These are phyloP conservation scores for Kwoniella heveanensis DNA, from an alignment of 768 basidiomycete species.

Conservation along the genomic window DNA sequence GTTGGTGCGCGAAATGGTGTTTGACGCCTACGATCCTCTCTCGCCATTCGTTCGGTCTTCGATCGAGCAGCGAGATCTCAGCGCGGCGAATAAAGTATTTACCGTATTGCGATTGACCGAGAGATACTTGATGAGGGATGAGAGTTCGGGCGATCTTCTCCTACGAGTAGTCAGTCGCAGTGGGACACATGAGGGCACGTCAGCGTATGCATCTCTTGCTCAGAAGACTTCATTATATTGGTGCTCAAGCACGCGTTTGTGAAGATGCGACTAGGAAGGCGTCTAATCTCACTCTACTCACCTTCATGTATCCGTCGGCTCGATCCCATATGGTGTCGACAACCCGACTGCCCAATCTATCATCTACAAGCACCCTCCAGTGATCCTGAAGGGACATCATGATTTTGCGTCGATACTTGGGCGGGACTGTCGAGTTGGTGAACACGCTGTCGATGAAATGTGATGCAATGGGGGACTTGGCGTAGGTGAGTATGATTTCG, in stretches of 20 bases:
- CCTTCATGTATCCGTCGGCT: conserved; percentile 91
- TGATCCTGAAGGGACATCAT: conserved; percentile 75
- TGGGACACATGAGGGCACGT: no score
- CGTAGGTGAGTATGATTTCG: conserved; percentile 65
- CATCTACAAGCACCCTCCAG: conserved; percentile 79
- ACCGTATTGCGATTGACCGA: conserved; percentile 79
- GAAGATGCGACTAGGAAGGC: no score
- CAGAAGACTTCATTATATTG: no score
- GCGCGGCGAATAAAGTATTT: conserved; percentile 72
- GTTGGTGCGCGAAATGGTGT: conserved; percentile 51
- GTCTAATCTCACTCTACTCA: no score
- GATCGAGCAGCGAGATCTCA: conserved; percentile 71
- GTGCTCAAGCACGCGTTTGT: no score
- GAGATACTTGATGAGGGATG: conserved; percentile 67
- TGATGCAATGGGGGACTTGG: conserved; percentile 70
- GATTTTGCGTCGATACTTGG: conserved; percentile 69
- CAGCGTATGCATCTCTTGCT: no score
- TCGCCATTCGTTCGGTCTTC: conserved; percentile 83
- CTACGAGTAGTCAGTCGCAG: conserved; percentile 57
- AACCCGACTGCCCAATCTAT: conserved; percentile 85
- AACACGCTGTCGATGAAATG: conserved; percentile 76
- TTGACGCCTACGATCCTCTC: conserved; percentile 63
- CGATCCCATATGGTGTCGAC: conserved; percentile 87
- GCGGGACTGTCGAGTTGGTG: conserved; percentile 67
- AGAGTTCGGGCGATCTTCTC: conserved; percentile 89